phyloP scores from a whole-genome alignment of 768 basidiomycete species.

The Mycena indigotica region DNA sequence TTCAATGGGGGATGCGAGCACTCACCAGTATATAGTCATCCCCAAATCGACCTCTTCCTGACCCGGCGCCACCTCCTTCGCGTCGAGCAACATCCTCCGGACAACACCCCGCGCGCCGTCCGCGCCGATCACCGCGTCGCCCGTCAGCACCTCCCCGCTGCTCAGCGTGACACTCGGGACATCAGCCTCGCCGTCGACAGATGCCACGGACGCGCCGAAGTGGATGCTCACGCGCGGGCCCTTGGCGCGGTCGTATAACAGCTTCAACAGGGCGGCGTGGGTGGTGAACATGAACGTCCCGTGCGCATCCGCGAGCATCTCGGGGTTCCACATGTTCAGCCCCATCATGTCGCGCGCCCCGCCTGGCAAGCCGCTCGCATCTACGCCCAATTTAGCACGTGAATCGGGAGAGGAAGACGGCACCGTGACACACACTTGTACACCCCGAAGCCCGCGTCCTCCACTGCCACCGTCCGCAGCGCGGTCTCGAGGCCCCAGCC shows the following conservation, averaged over 20 bases:
- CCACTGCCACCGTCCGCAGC: not conserved
- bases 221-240: not conserved
- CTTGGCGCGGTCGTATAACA: not conserved
- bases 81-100: not conserved
- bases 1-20: not conserved
- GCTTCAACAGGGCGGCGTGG: not conserved
- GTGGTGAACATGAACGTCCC: not conserved
- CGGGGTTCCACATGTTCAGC: slow-evolving; percentile 1
- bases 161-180: not conserved
- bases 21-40: not conserved
- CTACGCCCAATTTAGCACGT: not conserved
- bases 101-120: not conserved
- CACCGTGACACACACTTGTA: not conserved
- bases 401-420: too few relatives aligned
- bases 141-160: not conserved
- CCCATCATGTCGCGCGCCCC: too few relatives aligned
- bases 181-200: not conserved
- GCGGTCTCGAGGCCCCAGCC: not conserved
- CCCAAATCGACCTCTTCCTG: not conserved
- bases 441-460: not conserved
- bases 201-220: not conserved
- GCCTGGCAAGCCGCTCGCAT: not conserved
- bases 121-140: not conserved
- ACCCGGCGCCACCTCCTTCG: not conserved
- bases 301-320: not conserved